Conservation (phyloP, 805 yeast genomes). For the Hanseniaspora valbyensis region DNA sequence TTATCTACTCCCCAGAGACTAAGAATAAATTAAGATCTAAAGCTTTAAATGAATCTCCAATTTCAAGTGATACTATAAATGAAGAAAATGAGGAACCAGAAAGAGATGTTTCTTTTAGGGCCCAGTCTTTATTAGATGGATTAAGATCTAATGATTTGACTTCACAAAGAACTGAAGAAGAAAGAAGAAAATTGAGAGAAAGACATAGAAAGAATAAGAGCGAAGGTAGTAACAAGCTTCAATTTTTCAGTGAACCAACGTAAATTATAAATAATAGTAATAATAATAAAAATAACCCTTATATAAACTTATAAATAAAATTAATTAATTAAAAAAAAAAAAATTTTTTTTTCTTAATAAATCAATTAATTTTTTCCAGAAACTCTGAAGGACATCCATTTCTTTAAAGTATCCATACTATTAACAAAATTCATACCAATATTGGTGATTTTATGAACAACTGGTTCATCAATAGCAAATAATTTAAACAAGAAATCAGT, state of each 20-base stretch:
- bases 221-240: constrained; percentile 7
- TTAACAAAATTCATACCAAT: constrained; percentile 66
- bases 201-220: constrained; percentile 21
- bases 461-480: constrained; percentile 55
- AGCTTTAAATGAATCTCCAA: constrained; percentile 13
- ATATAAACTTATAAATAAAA: too few species aligned
- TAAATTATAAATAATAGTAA: too few species aligned
- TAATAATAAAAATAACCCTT: too few species aligned
- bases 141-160: constrained; percentile 34
- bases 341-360: background rate
- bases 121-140: constrained; percentile 52
- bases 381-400: constrained; percentile 12
- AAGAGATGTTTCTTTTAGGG: constrained; percentile 35
- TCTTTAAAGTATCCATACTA: constrained; percentile 49
- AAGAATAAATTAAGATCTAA: background rate
- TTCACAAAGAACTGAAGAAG: constrained; percentile 23
- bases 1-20: constrained; percentile 25
- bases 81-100: constrained; percentile 20
- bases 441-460: constrained; percentile 64
- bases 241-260: constrained; percentile 9
- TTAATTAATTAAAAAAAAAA: background rate
- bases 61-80: background rate
- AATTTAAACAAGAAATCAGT: constrained; percentile 88
- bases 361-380: constrained; percentile 10
- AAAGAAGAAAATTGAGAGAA: constrained; percentile 25